phyloP scores from a whole-genome alignment of 805 yeast genomes.

The Kodamaea jinghongensis region DNA sequence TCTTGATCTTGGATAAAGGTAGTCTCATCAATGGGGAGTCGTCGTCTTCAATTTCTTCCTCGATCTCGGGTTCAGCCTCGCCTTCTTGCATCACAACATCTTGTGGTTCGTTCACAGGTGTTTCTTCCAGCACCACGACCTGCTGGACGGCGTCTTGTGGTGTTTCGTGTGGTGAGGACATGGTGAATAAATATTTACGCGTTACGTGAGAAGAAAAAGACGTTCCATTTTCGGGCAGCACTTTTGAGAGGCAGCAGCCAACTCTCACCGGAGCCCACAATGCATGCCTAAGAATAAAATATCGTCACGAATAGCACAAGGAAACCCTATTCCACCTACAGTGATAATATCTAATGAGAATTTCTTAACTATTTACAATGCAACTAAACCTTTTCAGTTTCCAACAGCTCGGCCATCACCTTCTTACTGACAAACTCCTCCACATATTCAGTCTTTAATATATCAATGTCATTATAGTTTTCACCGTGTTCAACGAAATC shows the following conservation, averaged over 20 bases:
- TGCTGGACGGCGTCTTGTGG: too few relatives aligned
- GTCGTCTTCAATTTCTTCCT: slow-evolving; percentile 10
- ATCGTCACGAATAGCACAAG: too few relatives aligned
- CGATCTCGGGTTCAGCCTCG: slow-evolving; percentile 5
- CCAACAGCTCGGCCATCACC: slow-evolving; percentile 14
- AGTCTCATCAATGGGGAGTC: slow-evolving; percentile 22
- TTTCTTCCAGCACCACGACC: too few relatives aligned
- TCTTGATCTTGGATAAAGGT: slow-evolving; percentile 68
- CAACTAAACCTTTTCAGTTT: not conserved
- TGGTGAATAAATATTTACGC: not conserved
- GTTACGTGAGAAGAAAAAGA: too few relatives aligned
- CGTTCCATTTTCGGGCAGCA: too few relatives aligned
- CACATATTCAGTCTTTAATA: slow-evolving; percentile 32
- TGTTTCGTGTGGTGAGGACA: not conserved
- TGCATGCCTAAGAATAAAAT: too few relatives aligned
- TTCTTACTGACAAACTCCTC: slow-evolving; percentile 37
- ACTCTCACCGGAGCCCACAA: too few relatives aligned
- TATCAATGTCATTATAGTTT: slow-evolving; percentile 39
- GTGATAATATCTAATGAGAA: too few relatives aligned
- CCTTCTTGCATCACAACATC: slow-evolving; percentile 10
- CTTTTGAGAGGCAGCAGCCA: too few relatives aligned
- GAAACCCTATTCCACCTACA: too few relatives aligned
- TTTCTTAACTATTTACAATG: not conserved
- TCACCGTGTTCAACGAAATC: slow-evolving; percentile 77
- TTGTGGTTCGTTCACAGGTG: not conserved